These are phyloP conservation scores for Fistulinella prunicolor DNA, from an alignment of 768 basidiomycete genomes.

Conservation along the genomic window DNA sequence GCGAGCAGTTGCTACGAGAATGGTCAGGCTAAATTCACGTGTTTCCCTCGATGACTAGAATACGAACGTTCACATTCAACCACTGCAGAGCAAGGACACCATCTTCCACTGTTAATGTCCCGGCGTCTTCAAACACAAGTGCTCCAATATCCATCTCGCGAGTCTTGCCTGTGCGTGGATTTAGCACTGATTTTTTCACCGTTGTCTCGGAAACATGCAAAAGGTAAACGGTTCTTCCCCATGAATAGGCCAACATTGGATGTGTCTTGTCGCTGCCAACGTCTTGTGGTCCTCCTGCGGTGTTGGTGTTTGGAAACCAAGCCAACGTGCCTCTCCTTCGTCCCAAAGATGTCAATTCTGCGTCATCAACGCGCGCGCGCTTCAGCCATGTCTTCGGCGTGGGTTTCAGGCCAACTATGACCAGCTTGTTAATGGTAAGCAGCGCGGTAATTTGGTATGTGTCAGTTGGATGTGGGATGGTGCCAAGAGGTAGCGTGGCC, in stretches of 20 bases:
- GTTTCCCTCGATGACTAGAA: slow-evolving; percentile 18
- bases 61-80: slow-evolving; percentile 84
- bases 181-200: slow-evolving; percentile 46
- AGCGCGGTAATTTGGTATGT: slow-evolving; percentile 77
- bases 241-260: slow-evolving; percentile 81
- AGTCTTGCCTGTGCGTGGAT: slow-evolving; percentile 57
- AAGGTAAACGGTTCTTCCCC: slow-evolving; percentile 69
- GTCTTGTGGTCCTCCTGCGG: slow-evolving; percentile 24
- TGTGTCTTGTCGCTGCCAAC: slow-evolving; percentile 28
- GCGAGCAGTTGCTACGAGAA: slow-evolving; percentile 62
- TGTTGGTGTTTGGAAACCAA: slow-evolving; percentile 73
- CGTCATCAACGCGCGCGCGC: slow-evolving; percentile 53
- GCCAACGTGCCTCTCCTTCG: slow-evolving; percentile 64
- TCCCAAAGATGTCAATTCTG: slow-evolving; percentile 39
- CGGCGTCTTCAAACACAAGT: slow-evolving; percentile 59
- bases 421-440: slow-evolving; percentile 85
- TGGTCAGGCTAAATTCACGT: background rate
- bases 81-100: slow-evolving; percentile 77
- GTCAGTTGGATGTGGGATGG: slow-evolving; percentile 72
- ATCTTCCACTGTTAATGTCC: slow-evolving; percentile 57
- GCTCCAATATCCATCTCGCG: slow-evolving; percentile 60
- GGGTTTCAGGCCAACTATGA: slow-evolving; percentile 91
- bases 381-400: slow-evolving; percentile 91
- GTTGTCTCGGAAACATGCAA: slow-evolving; percentile 64
- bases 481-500: slow-evolving; percentile 79